These are phyloP conservation scores for Xylaria nigripes DNA, from an alignment of 495 filamentous ascomycete species.

Conservation along the genomic window DNA sequence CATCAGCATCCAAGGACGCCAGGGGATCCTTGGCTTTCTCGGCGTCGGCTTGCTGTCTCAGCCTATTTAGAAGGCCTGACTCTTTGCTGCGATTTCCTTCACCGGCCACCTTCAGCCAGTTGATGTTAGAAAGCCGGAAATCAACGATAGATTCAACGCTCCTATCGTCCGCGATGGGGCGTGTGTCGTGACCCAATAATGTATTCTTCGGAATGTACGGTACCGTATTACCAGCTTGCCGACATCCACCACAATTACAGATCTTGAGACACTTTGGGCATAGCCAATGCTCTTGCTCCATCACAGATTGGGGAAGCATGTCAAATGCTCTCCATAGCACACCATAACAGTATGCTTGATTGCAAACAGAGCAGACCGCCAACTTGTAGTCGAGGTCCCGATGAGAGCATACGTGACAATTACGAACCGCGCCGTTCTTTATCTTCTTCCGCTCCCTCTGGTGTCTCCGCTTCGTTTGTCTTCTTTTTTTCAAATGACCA, in stretches of 20 bases:
- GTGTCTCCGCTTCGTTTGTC: conserved; percentile 31
- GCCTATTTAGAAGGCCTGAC: conserved; percentile 42
- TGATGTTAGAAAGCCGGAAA: conserved; percentile 72
- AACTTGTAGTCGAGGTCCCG: conserved; percentile 73
- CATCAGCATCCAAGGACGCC: conserved; percentile 19
- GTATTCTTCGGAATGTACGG: conserved; percentile 80
- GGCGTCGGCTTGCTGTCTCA: conserved; percentile 44
- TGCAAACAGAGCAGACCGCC: conserved; percentile 66
- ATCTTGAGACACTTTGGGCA: conserved; percentile 78
- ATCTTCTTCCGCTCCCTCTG: conserved; percentile 23
- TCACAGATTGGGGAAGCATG: conserved; percentile 64
- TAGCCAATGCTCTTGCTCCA: conserved; percentile 73
- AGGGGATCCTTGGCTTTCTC: conserved; percentile 41
- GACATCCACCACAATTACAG: conserved; percentile 78
- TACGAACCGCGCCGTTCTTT: conserved; percentile 38
- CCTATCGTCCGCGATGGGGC: conserved; percentile 75
- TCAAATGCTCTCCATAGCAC: conserved; percentile 84
- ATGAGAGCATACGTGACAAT: conserved; percentile 75
- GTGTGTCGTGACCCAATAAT: conserved; percentile 81
- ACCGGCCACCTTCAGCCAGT: conserved; percentile 55
- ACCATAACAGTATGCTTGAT: conserved; percentile 75
- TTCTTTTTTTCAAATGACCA: conserved; percentile 37
- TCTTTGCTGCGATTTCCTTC: conserved; percentile 43
- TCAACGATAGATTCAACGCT: conserved; percentile 83
- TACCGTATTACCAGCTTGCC: conserved; percentile 32